Percentiles rank a stretch among this genome's conserved stretches.
These are phyloP conservation scores for Durotheca rogersii DNA, from an alignment of 495 filamentous ascomycete species.

Conservation along the genomic window DNA sequence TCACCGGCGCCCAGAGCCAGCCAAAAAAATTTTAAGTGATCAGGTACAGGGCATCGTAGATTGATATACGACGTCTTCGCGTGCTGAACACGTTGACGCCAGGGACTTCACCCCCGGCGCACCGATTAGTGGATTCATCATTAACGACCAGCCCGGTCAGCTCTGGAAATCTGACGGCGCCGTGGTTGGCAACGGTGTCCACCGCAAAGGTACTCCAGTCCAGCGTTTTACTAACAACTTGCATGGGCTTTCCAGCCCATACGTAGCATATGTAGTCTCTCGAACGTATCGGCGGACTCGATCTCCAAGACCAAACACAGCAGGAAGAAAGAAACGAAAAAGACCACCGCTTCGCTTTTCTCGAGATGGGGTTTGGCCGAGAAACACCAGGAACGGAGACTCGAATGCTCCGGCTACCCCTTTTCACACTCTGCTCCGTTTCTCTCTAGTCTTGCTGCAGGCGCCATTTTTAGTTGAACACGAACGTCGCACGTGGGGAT, in stretches of 20 bases:
- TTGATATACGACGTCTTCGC: constrained; percentile 21
- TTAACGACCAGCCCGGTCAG: constrained; percentile 32
- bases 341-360: too few relatives aligned
- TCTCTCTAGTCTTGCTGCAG: constrained; percentile 19
- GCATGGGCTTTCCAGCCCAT: too few relatives aligned
- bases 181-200: constrained; percentile 11
- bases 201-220: constrained; percentile 6
- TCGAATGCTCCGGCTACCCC: constrained; percentile 16
- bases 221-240: constrained; percentile 19
- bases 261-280: too few relatives aligned
- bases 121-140: constrained; percentile 31
- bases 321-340: too few relatives aligned
- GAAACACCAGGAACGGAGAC: constrained; percentile 16
- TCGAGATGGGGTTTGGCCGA: too few relatives aligned
- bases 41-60: background rate
- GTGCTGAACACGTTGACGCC: constrained; percentile 28
- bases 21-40: constrained; percentile 6
- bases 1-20: constrained; percentile 7
- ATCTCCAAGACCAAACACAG: too few relatives aligned
- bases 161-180: constrained; percentile 14
- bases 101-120: constrained; percentile 17
- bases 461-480: constrained; percentile 26
- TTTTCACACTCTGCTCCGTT: constrained; percentile 19
- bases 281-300: background rate
- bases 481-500: too few relatives aligned